Percentiles rank a stretch among this genome's conserved stretches.
Conservation (phyloP, 805 yeast genomes). For the Maudiozyma saulgeensis region DNA sequence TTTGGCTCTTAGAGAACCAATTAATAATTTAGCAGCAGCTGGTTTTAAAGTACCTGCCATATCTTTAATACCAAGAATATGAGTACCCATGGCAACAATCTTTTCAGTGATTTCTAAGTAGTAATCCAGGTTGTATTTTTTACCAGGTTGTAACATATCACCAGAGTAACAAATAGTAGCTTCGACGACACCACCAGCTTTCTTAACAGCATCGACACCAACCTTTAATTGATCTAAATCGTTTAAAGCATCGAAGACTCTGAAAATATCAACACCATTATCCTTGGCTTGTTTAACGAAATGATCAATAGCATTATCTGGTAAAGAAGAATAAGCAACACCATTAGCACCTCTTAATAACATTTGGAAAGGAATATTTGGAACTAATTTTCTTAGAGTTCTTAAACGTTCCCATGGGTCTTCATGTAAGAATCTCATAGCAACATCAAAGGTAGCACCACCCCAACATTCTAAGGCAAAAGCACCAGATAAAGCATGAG, state of each 20-base stretch:
- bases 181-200: conserved; percentile 98
- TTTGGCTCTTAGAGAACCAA: conserved; percentile 71
- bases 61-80: conserved; percentile 93
- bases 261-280: conserved; percentile 92
- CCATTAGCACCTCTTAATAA: conserved; percentile 98
- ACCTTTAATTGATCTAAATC: conserved; percentile 94
- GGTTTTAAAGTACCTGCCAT: conserved; percentile 99
- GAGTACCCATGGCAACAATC: conserved; percentile 91
- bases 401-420: conserved; percentile 98
- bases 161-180: conserved; percentile 98
- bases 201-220: conserved; percentile 95
- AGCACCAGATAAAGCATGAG: conserved; percentile 80
- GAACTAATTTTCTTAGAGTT: conserved; percentile 78
- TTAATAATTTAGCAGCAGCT: conserved; percentile 73
- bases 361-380: conserved; percentile 99
- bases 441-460: conserved; percentile 98
- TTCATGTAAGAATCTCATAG: conserved; percentile 96
- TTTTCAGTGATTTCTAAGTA: conserved; percentile 73
- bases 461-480: conserved; percentile 99
- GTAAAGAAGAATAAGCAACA: conserved; percentile 94
- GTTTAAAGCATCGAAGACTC: conserved; percentile 95
- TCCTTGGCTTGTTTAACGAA: conserved; percentile 92
- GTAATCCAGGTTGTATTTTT: conserved; percentile 90
- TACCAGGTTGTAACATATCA: conserved; percentile 92
- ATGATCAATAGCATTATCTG: conserved; percentile 97